phyloP scores from a whole-genome alignment of 495 filamentous ascomycete species.

The Parathielavia appendiculata region DNA sequence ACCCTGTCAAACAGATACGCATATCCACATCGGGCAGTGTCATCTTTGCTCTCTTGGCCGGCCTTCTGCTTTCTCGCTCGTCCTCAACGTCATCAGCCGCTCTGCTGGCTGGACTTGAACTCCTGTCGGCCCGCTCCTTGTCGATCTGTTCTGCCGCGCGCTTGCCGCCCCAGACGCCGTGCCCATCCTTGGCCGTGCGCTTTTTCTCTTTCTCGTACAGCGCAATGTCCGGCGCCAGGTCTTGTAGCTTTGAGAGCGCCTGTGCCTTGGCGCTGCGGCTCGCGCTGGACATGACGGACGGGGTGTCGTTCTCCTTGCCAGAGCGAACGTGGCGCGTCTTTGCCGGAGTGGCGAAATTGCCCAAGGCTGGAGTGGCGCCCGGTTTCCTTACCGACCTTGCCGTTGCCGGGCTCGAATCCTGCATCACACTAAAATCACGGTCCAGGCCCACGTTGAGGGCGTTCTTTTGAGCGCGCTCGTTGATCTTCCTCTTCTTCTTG shows the following conservation, averaged over 20 bases:
- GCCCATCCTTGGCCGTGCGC: constrained; percentile 61
- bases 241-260: constrained; percentile 69
- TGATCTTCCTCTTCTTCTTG: constrained; percentile 40
- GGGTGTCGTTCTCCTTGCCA: constrained; percentile 85
- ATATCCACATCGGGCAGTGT: constrained; percentile 55
- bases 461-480: constrained; percentile 38
- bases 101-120: constrained; percentile 30
- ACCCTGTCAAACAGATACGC: constrained; percentile 72
- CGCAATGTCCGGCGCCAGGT: constrained; percentile 73
- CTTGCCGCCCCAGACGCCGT: constrained; percentile 70
- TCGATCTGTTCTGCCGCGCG: constrained; percentile 54
- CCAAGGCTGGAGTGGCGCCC: constrained; percentile 8
- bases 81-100: constrained; percentile 49
- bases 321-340: constrained; percentile 37
- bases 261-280: constrained; percentile 84
- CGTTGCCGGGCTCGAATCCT: constrained; percentile 23
- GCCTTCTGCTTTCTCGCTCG: constrained; percentile 41
- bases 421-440: constrained; percentile 30
- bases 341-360: constrained; percentile 39
- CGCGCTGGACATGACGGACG: constrained; percentile 56
- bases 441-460: constrained; percentile 24
- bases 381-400: constrained; percentile 12
- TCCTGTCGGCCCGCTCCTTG: constrained; percentile 36
- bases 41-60: constrained; percentile 59
- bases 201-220: constrained; percentile 93